Conservation (phyloP, 2,329 filamentous ascomycete species). For the Fusarium sp. region DNA sequence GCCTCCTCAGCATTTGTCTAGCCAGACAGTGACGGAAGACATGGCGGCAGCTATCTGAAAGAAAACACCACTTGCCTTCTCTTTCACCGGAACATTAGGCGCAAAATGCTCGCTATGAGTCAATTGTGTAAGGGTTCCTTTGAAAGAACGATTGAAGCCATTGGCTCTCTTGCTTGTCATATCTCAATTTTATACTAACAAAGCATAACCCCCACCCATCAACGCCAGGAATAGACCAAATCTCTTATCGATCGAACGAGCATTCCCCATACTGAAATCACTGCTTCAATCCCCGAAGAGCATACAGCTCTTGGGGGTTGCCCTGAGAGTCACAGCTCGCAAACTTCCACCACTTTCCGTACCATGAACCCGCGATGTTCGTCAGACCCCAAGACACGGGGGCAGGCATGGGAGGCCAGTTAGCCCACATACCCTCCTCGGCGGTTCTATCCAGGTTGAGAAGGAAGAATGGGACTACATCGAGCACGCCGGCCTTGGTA, state of each 20-base stretch:
- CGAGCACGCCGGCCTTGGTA: conserved; percentile 67
- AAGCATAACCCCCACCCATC: background rate
- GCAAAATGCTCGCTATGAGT: no score
- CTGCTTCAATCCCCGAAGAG: conserved; percentile 49
- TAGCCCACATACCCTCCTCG: conserved; percentile 69
- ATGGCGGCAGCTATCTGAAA: background rate
- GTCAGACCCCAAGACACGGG: conserved; percentile 69
- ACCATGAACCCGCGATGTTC: conserved; percentile 67
- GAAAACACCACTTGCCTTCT: background rate
- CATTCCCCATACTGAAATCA: background rate
- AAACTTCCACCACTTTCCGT: conserved; percentile 72
- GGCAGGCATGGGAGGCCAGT: conserved; percentile 73
- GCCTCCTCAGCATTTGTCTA: background rate
- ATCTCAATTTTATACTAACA: background rate
- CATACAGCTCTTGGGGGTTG: conserved; percentile 64
- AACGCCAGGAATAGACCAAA: conserved; percentile 6
- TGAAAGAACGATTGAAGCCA: background rate
- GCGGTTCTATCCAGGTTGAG: conserved; percentile 69
- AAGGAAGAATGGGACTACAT: conserved; percentile 73
- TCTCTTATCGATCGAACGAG: background rate
- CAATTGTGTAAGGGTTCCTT: no score
- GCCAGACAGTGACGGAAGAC: background rate
- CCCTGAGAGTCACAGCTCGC: conserved; percentile 68
- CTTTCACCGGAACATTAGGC: background rate
- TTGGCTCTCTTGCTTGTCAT: background rate